phyloP scores from a whole-genome alignment of 140 eudicot genomes.

The Oenanthe javanica region DNA sequence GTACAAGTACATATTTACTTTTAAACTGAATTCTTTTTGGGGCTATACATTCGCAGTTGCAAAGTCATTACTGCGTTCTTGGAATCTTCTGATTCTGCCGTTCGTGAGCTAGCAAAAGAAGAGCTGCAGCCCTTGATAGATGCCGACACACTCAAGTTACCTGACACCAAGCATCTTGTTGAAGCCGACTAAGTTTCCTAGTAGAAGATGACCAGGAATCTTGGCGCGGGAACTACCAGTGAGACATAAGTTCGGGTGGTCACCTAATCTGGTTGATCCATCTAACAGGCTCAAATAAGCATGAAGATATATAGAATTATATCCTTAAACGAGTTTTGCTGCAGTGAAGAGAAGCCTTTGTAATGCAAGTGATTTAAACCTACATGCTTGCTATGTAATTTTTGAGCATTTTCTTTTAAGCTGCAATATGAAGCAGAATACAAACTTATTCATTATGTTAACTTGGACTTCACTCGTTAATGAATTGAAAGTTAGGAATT shows the following conservation, averaged over 20 bases:
- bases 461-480: not conserved
- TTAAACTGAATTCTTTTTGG: not conserved
- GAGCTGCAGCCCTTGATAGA: slow-evolving; percentile 71
- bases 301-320: not conserved
- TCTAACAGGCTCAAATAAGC: not conserved
- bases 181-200: slow-evolving; percentile 15
- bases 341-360: not conserved
- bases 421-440: slow-evolving; percentile 7
- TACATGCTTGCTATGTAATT: not conserved
- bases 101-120: slow-evolving; percentile 43
- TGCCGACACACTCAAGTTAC: slow-evolving; percentile 48
- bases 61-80: slow-evolving; percentile 69
- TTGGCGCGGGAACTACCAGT: not conserved
- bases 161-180: slow-evolving; percentile 28
- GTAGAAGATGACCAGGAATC: slow-evolving; percentile 1
- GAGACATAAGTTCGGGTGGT: not conserved
- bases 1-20: not conserved
- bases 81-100: slow-evolving; percentile 50
- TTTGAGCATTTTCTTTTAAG: slow-evolving; percentile 7
- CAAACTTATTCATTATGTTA: too few species aligned
- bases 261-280: not conserved
- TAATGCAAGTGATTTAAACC: not conserved
- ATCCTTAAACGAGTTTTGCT: not conserved
- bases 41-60: slow-evolving; percentile 34
- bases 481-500: slow-evolving; percentile 44